Conservation (phyloP, 2,329 filamentous ascomycete genomes). For the Anthostomella pinea region DNA sequence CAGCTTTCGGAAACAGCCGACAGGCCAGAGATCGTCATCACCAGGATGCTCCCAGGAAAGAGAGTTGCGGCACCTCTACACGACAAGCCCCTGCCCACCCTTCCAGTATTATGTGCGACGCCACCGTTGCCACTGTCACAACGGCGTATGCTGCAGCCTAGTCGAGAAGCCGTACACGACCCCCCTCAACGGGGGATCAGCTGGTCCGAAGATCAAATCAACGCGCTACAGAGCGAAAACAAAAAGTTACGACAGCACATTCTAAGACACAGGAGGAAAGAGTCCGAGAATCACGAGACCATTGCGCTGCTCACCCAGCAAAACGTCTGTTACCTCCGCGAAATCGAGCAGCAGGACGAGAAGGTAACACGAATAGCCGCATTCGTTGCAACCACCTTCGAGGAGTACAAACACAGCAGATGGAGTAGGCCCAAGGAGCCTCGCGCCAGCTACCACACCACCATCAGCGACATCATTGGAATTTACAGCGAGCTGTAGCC, state of each 20-base stretch:
- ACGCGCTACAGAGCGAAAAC: neutral
- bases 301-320: neutral
- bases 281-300: neutral
- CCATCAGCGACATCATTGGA: too few relatives aligned
- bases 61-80: neutral
- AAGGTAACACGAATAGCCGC: neutral
- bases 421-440: too few relatives aligned
- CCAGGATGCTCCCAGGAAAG: neutral
- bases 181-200: neutral
- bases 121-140: neutral
- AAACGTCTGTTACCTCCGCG: neutral
- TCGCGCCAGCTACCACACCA: too few relatives aligned
- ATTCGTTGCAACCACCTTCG: neutral
- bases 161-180: neutral
- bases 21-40: neutral
- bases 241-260: neutral
- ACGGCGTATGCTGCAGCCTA: neutral
- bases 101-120: neutral
- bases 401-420: neutral
- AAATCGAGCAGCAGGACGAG: neutral
- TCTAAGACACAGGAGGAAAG: neutral
- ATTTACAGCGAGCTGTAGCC: too few relatives aligned
- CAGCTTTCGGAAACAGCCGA: neutral
- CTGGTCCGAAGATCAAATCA: neutral
- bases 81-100: neutral